Evolutionary conservation across 108 stramenopile genomes (phyloP).

Genomic region (Asterionellopsis glacialis): DNA sequence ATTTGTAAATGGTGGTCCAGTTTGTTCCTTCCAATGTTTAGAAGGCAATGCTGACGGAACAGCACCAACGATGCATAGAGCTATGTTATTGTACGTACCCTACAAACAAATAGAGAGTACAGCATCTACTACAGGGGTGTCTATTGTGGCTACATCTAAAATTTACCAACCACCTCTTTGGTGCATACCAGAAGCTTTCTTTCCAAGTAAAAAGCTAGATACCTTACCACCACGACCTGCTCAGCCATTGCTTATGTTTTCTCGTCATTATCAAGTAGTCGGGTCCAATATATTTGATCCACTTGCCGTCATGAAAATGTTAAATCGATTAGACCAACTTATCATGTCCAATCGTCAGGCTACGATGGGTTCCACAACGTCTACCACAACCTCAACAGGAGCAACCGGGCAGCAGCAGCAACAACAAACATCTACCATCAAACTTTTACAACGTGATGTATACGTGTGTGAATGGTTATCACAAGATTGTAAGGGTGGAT

Average conservation of each 20-base stretch:
- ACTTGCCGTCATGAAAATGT: constrained; percentile 51
- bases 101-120: constrained; percentile 27
- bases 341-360: constrained; percentile 45
- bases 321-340: constrained; percentile 66
- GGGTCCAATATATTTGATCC: constrained; percentile 70
- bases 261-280: constrained; percentile 50
- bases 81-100: constrained; percentile 58
- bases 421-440: constrained; percentile 24
- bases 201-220: constrained; percentile 68
- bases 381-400: no score
- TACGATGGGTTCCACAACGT: constrained; percentile 17
- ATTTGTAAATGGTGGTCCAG: constrained; percentile 71
- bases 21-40: constrained; percentile 62
- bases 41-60: constrained; percentile 39
- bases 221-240: constrained; percentile 69
- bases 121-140: background rate
- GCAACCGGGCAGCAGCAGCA: no score
- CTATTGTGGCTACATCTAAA: background rate
- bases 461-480: constrained; percentile 79
- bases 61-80: constrained; percentile 47
- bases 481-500: constrained; percentile 37
- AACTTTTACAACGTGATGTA: constrained; percentile 62
- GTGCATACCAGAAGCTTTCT: constrained; percentile 76
- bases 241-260: constrained; percentile 61
- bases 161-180: constrained; percentile 59